Evolutionary conservation across 2,329 filamentous ascomycete species (phyloP).

Genomic region (Fusarium temperatum): DNA sequence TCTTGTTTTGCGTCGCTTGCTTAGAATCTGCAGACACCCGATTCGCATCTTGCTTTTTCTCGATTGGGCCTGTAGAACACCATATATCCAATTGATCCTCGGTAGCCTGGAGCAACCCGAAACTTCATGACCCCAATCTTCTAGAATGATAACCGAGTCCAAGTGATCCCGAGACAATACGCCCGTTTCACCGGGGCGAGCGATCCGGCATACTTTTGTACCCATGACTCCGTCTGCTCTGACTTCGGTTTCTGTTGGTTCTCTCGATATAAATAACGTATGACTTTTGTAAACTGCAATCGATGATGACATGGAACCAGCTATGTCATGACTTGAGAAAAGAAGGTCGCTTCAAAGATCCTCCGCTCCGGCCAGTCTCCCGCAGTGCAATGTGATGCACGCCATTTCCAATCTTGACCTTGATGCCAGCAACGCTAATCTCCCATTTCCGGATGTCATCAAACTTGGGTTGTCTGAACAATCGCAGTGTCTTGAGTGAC

Average conservation of each 20-base stretch:
- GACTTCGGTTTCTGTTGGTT: not conserved
- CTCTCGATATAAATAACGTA: not conserved
- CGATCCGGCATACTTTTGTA: not conserved
- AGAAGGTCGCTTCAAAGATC: not conserved
- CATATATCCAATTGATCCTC: not conserved
- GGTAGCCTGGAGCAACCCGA: slow-evolving; percentile 13
- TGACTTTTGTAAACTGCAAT: not conserved
- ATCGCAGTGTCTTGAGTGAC: slow-evolving; percentile 38
- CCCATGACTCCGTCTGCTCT: not conserved
- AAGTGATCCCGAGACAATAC: slow-evolving; percentile 2
- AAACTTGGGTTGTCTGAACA: slow-evolving; percentile 40
- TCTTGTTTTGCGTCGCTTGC: not conserved
- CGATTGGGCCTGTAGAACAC: not conserved
- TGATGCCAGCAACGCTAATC: slow-evolving; percentile 69
- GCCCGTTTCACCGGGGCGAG: not conserved
- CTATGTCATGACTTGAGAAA: slow-evolving; percentile 30
- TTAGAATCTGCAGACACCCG: not conserved
- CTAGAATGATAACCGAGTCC: slow-evolving; percentile 11
- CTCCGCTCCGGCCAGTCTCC: not conserved
- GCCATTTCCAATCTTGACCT: slow-evolving; percentile 78
- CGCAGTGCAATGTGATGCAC: slow-evolving; percentile 62
- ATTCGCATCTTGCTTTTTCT: slow-evolving; percentile 1
- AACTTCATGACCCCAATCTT: not conserved
- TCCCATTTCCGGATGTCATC: slow-evolving; percentile 51
- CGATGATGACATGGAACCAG: not conserved